These are phyloP conservation scores for Chlamydomonas sp. DNA, from an alignment of 139 green algal genomes.

Conservation along the genomic window DNA sequence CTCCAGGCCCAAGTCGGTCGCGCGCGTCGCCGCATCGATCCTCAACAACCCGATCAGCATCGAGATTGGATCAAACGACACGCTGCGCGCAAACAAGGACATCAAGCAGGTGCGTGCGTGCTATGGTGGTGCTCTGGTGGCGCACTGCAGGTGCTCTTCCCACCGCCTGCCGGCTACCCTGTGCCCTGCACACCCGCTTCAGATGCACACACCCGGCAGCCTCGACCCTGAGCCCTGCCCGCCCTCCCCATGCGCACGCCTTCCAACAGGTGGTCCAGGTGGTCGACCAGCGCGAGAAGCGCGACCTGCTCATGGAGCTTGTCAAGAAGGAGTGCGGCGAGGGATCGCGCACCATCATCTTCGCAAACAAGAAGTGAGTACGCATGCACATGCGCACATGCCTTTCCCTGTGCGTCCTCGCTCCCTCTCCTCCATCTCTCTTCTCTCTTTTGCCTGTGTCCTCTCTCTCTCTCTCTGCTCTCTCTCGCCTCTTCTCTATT, in stretches of 20 bases:
- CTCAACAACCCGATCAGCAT: slow-evolving; percentile 57
- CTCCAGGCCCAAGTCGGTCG: slow-evolving; percentile 44
- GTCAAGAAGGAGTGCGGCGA: slow-evolving; percentile 12
- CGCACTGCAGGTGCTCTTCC: neutral
- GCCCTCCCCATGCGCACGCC: too few species aligned
- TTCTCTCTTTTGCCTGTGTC: too few species aligned
- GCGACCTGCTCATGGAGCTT: slow-evolving; percentile 2
- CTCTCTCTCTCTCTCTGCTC: too few species aligned
- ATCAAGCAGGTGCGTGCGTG: slow-evolving; percentile 53
- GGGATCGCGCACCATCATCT: slow-evolving; percentile 5
- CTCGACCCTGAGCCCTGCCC: too few species aligned
- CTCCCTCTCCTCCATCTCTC: too few species aligned
- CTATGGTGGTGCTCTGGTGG: too few species aligned
- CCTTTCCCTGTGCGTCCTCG: too few species aligned
- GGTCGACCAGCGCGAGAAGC: neutral
- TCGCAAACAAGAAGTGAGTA: slow-evolving; percentile 20
- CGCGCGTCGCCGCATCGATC: slow-evolving; percentile 58
- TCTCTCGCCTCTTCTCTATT: too few species aligned
- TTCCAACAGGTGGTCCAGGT: too few species aligned
- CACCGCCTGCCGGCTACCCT: neutral
- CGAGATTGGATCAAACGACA: slow-evolving; percentile 34
- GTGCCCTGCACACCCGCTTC: neutral
- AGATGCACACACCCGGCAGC: slow-evolving; percentile 20
- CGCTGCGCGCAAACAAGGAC: slow-evolving; percentile 62
- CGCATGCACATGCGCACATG: too few species aligned